phyloP scores from a whole-genome alignment of 2,329 filamentous ascomycete genomes.

The Penicillium thymicola region DNA sequence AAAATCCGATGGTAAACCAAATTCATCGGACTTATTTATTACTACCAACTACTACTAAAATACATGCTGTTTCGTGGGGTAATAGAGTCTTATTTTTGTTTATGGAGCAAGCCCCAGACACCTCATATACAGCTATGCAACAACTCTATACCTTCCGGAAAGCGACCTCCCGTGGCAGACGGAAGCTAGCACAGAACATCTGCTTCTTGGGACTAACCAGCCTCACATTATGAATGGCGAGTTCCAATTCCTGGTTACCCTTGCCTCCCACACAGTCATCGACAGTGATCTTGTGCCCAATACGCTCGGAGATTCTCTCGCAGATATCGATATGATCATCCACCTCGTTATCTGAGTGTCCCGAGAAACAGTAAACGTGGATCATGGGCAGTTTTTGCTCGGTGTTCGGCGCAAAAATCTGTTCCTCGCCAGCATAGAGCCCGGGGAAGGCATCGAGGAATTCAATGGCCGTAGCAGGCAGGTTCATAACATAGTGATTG shows the following conservation, averaged over 20 bases:
- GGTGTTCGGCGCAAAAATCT: slow-evolving; percentile 62
- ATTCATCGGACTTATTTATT: not conserved
- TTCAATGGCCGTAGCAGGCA: slow-evolving; percentile 82
- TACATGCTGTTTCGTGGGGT: slow-evolving; percentile 9
- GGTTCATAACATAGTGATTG: slow-evolving; percentile 97
- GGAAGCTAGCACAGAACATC: slow-evolving; percentile 95
- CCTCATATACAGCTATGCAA: slow-evolving; percentile 15
- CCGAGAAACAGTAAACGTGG: slow-evolving; percentile 92
- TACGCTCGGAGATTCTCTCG: slow-evolving; percentile 59
- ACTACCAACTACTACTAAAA: not conserved
- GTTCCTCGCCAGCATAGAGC: slow-evolving; percentile 69
- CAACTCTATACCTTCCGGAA: slow-evolving; percentile 50
- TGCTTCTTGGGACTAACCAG: slow-evolving; percentile 90
- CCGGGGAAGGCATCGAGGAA: slow-evolving; percentile 78
- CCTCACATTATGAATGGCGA: slow-evolving; percentile 64
- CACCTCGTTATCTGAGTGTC: slow-evolving; percentile 72
- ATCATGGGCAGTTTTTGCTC: slow-evolving; percentile 68
- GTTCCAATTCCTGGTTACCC: slow-evolving; percentile 58
- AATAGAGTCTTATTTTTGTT: slow-evolving; percentile 13
- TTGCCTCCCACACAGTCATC: slow-evolving; percentile 49
- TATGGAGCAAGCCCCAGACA: slow-evolving; percentile 12
- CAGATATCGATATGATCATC: slow-evolving; percentile 61
- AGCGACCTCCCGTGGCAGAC: slow-evolving; percentile 76
- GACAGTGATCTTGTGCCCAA: slow-evolving; percentile 58
- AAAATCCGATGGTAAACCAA: not conserved